A percentile compares a stretch with the other conserved stretches of the same genome.
Conservation (phyloP, 176 grass and related monocot genomes). For the Oryza meyeriana region DNA sequence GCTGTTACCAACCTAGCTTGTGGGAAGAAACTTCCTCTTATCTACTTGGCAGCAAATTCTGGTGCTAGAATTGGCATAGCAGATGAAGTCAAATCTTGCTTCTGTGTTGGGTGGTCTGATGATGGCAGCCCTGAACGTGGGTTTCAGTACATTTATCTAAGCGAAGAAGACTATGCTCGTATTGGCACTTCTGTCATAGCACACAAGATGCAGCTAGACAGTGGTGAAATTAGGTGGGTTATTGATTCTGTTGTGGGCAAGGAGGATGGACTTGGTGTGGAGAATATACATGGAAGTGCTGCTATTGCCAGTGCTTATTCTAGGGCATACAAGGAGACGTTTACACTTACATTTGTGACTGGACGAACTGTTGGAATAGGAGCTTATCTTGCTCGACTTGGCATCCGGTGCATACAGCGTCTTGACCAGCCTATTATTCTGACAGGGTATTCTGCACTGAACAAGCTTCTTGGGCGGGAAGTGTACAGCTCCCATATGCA, state of each 20-base stretch:
- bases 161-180: constrained; percentile 67
- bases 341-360: constrained; percentile 92
- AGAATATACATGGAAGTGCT: constrained; percentile 95
- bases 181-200: constrained; percentile 82
- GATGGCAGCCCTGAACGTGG: constrained; percentile 72
- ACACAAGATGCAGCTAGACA: constrained; percentile 74
- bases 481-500: constrained; percentile 99
- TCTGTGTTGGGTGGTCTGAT: constrained; percentile 83
- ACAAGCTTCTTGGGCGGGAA: constrained; percentile 97
- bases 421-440: constrained; percentile 93
- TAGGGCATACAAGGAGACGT: constrained; percentile 90
- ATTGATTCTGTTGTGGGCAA: constrained; percentile 93
- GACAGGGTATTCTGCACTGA: constrained; percentile 82
- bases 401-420: constrained; percentile 97
- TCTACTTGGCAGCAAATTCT: constrained; percentile 92
- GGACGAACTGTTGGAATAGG: constrained; percentile 92
- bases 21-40: constrained; percentile 88
- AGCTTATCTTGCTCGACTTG: constrained; percentile 92
- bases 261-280: constrained; percentile 91
- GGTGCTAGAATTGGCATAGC: constrained; percentile 91
- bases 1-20: constrained; percentile 89
- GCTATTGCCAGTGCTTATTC: constrained; percentile 97
- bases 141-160: constrained; percentile 87
- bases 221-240: constrained; percentile 85
- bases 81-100: constrained; percentile 94